phyloP scores from a whole-genome alignment of 805 yeast genomes.

The Candida xiaguanensis region DNA sequence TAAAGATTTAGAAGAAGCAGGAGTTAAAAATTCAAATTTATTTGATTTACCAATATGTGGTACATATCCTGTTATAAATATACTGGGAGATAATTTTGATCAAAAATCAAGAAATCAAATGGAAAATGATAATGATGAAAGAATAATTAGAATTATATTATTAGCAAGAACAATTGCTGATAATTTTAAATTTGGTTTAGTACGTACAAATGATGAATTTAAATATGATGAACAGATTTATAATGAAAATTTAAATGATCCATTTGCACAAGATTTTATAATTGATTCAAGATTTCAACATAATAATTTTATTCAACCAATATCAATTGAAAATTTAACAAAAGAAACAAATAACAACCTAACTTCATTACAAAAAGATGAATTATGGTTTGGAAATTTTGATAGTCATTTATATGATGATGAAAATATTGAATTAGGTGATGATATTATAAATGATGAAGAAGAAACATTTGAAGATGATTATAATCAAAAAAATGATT shows the following conservation, averaged over 20 bases:
- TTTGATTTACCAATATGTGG: conserved; percentile 71
- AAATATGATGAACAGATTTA: conserved; percentile 33
- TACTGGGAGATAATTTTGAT: conserved; percentile 8
- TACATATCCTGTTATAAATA: conserved; percentile 28
- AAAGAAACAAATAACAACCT: conserved; percentile 8
- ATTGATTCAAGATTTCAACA: conserved; percentile 41
- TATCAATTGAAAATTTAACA: conserved; percentile 28
- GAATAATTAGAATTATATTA: conserved; percentile 49
- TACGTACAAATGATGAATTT: conserved; percentile 44
- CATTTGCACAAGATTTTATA: conserved; percentile 30
- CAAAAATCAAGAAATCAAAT: conserved; percentile 19
- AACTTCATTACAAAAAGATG: conserved; percentile 24
- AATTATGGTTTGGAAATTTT: conserved; percentile 18
- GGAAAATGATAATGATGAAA: conserved; percentile 44
- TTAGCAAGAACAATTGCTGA: conserved; percentile 52
- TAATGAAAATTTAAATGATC: conserved; percentile 12
- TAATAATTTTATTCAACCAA: conserved; percentile 35
- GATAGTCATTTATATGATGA: conserved; percentile 13
- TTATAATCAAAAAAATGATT: conserved; percentile 9
- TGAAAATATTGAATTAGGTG: conserved; percentile 14
- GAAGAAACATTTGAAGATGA: conserved; percentile 13
- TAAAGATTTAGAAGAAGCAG: conserved; percentile 46
- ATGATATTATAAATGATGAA: conserved; percentile 19
- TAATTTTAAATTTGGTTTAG: conserved; percentile 51
- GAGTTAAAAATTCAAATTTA: conserved; percentile 49